Evolutionary conservation across 192 early-diverging fungal species (phyloP).

Genomic region (Rhizophagus sp.): DNA sequence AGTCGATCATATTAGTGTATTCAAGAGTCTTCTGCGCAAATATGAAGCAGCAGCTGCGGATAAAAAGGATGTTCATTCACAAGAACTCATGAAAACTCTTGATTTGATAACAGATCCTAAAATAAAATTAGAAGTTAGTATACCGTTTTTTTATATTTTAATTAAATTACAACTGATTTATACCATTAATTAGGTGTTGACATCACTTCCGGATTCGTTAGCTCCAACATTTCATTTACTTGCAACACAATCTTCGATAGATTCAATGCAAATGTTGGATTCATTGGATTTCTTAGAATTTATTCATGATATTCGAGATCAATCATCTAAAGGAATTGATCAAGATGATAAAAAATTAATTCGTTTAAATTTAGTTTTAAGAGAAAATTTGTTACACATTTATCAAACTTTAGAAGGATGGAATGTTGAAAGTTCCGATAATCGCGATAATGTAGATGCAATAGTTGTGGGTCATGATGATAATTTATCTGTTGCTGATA

Average conservation of each 20-base stretch:
- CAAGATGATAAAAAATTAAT: not conserved
- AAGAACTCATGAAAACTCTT: not conserved
- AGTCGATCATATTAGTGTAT: not conserved
- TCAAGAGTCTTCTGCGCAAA: not conserved
- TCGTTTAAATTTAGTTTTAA: not conserved
- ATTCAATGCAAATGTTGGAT: not conserved
- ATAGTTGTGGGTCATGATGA: not conserved
- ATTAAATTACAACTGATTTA: not conserved
- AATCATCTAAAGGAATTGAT: not conserved
- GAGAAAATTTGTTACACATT: not conserved
- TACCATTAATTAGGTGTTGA: not conserved
- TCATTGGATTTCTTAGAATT: slow-evolving; percentile 5
- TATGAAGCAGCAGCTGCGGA: not conserved
- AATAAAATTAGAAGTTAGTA: not conserved
- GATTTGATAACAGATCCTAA: not conserved
- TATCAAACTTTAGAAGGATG: slow-evolving; percentile 9
- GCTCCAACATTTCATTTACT: slow-evolving; percentile 2
- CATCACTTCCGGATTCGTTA: not conserved
- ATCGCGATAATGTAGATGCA: not conserved
- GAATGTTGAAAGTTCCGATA: not conserved
- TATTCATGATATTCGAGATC: not conserved
- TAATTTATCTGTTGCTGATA: not conserved
- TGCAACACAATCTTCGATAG: slow-evolving; percentile 10
- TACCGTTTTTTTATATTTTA: not conserved
- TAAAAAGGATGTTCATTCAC: not conserved